A percentile compares a stretch with the other conserved stretches of the same genome.
These are phyloP conservation scores for Trametes gibbosa DNA, from an alignment of 768 basidiomycete species.

Conservation along the genomic window DNA sequence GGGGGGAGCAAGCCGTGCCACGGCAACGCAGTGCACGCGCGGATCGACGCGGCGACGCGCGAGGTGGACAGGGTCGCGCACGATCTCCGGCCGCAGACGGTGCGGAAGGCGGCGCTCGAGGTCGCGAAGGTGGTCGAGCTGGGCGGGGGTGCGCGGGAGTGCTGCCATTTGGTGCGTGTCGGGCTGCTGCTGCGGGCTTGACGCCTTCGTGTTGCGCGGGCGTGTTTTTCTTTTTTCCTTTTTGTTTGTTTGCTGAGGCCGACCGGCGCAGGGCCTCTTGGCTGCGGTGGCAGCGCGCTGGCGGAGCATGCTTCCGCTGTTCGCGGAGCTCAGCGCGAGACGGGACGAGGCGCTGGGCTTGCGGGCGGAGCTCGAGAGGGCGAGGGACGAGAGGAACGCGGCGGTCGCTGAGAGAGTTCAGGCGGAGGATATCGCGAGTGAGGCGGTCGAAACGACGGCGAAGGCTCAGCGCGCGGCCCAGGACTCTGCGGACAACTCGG, in stretches of 20 bases:
- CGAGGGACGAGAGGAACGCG: background rate
- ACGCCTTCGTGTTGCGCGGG: background rate
- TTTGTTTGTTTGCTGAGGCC: too few species aligned
- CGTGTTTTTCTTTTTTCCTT: too few species aligned
- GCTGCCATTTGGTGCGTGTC: constrained; percentile 4
- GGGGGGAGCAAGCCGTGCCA: background rate
- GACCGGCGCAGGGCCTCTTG: constrained; percentile 5
- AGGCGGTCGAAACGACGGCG: background rate
- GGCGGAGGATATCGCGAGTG: background rate
- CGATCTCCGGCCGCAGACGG: constrained; percentile 4
- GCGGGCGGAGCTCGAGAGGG: background rate
- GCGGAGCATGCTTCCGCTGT: constrained; percentile 4
- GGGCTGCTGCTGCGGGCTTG: too few species aligned
- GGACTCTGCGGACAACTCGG: background rate
- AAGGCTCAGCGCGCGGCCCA: background rate
- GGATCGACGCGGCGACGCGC: background rate
- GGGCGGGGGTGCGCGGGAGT: background rate
- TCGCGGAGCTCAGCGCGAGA: background rate
- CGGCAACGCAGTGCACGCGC: background rate
- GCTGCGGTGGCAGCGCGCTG: constrained; percentile 6
- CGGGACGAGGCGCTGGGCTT: background rate
- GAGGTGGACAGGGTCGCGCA: background rate
- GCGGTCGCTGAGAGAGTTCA: background rate
- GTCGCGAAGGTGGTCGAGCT: constrained; percentile 8
- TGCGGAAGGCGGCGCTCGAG: constrained; percentile 7